Evolutionary conservation across 805 yeast genomes (phyloP).

Genomic region (Candida sithepensis): DNA sequence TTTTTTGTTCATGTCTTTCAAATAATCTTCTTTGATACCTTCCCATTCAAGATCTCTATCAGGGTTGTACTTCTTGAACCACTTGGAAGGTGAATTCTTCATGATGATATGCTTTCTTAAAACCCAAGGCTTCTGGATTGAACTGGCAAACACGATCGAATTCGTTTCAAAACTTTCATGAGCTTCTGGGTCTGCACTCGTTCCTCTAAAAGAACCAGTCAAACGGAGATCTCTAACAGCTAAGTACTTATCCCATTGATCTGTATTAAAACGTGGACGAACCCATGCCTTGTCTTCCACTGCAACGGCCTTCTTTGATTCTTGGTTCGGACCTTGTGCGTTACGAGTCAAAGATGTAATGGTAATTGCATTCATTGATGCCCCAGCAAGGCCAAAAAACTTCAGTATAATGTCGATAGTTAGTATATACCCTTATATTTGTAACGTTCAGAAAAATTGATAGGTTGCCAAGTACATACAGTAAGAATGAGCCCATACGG

Average conservation of each 20-base stretch:
- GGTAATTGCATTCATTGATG: constrained; percentile 36
- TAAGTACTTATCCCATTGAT: constrained; percentile 51
- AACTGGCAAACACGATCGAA: constrained; percentile 38
- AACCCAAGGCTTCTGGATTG: constrained; percentile 34
- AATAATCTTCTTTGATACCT: constrained; percentile 33
- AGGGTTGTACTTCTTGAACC: constrained; percentile 33
- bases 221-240: constrained; percentile 74
- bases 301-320: constrained; percentile 37
- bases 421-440: too few relatives aligned
- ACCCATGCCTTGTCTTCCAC: constrained; percentile 43
- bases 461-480: constrained; percentile 37
- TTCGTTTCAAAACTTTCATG: constrained; percentile 77
- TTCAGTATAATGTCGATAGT: constrained; percentile 8
- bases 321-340: constrained; percentile 34
- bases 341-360: constrained; percentile 29
- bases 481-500: constrained; percentile 58
- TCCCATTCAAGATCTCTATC: constrained; percentile 31
- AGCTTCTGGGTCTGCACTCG: constrained; percentile 60
- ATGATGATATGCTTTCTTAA: constrained; percentile 36
- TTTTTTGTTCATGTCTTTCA: constrained; percentile 34
- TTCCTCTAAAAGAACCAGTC: constrained; percentile 73
- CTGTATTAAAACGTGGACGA: constrained; percentile 50
- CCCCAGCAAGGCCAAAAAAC: constrained; percentile 54
- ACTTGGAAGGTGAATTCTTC: constrained; percentile 37
- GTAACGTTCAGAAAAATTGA: too few relatives aligned